Evolutionary conservation across 768 basidiomycete genomes (phyloP).

Genomic region (Lactifluus subvellereus): DNA sequence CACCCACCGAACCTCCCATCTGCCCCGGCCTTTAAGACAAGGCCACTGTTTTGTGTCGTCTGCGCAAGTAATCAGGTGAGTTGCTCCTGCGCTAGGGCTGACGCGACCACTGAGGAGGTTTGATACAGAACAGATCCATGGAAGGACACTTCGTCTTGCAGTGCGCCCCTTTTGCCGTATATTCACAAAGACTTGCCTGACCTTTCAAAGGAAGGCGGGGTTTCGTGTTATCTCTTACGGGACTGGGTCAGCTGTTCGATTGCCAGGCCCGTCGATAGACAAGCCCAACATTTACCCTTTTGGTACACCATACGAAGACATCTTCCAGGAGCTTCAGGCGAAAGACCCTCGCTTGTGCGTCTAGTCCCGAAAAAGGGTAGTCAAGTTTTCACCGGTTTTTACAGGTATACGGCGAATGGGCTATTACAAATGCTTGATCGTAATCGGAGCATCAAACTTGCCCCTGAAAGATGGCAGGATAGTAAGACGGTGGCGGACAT

Average conservation of each 20-base stretch:
- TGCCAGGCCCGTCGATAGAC: slow-evolving; percentile 95
- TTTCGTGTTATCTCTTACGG: slow-evolving; percentile 90
- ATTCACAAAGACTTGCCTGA: neutral
- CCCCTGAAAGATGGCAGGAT: slow-evolving; percentile 98
- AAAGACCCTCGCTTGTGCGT: slow-evolving; percentile 84
- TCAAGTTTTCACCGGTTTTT: neutral
- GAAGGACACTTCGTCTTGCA: slow-evolving; percentile 89
- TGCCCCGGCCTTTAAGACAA: slow-evolving; percentile 44
- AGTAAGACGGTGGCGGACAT: slow-evolving; percentile 84
- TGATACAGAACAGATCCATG: slow-evolving; percentile 90
- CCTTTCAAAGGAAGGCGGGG: slow-evolving; percentile 68
- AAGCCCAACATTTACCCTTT: slow-evolving; percentile 96
- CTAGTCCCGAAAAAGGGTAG: neutral
- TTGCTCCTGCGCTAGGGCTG: slow-evolving; percentile 9
- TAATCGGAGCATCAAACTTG: slow-evolving; percentile 83
- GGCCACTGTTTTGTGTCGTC: slow-evolving; percentile 93
- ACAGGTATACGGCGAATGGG: slow-evolving; percentile 89
- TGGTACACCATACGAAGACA: slow-evolving; percentile 94
- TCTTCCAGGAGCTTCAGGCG: slow-evolving; percentile 80
- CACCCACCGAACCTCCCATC: neutral
- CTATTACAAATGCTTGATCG: slow-evolving; percentile 94
- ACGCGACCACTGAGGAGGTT: neutral
- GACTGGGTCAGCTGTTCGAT: slow-evolving; percentile 93
- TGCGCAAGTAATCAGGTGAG: slow-evolving; percentile 98
- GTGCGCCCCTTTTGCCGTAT: slow-evolving; percentile 44